Evolutionary conservation across 2,329 filamentous ascomycete genomes (phyloP).

Genomic region (Hyphodiscus sp.): DNA sequence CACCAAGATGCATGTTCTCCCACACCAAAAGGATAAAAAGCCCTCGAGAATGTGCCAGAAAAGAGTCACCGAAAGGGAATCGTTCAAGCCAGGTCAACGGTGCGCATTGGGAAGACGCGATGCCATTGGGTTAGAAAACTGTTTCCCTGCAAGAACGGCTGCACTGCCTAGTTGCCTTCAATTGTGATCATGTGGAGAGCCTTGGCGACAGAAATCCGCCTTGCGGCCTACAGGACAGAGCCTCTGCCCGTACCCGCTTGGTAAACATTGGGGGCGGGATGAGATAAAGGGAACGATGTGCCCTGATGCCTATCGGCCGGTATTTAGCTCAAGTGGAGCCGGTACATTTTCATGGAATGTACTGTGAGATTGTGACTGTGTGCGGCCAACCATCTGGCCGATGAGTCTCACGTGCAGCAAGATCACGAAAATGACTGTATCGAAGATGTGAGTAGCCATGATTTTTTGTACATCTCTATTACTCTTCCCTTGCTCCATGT

Average conservation of each 20-base stretch:
- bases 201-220: conserved; percentile 12
- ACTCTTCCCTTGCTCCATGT: background rate
- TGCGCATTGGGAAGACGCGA: conserved; percentile 3
- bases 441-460: background rate
- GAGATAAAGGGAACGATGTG: background rate
- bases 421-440: conserved; percentile 3
- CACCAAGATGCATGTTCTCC: background rate
- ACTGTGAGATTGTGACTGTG: background rate
- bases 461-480: background rate
- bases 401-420: conserved; percentile 9
- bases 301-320: background rate
- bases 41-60: background rate
- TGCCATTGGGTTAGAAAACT: background rate
- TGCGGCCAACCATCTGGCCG: background rate
- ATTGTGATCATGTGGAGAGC: background rate
- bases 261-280: background rate
- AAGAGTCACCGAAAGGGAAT: conserved; percentile 11
- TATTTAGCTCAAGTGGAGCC: background rate
- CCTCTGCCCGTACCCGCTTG: conserved; percentile 1
- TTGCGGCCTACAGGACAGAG: conserved; percentile 9
- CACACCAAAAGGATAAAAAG: conserved; percentile 4
- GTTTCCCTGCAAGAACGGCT: background rate
- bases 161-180: conserved; percentile 14
- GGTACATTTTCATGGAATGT: background rate
- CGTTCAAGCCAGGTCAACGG: conserved; percentile 3